Evolutionary conservation across 768 basidiomycete species (phyloP).

Genomic region (Suillus occidentalis): DNA sequence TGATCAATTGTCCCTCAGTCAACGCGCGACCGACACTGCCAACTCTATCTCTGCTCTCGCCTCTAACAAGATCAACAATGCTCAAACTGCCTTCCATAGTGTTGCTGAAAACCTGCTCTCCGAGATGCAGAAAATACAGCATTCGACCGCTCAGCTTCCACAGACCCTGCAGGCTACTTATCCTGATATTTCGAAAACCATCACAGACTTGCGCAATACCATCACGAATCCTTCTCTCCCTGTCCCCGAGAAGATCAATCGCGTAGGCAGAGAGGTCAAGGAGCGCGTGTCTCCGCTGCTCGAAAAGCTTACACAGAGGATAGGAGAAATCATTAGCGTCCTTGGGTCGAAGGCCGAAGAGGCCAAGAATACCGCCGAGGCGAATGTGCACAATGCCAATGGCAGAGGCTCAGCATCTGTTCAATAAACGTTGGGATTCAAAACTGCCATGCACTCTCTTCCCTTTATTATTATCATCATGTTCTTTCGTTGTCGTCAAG

Average conservation of each 20-base stretch:
- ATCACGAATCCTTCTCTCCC: conserved; percentile 54
- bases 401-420: conserved; percentile 7
- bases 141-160: conserved; percentile 58
- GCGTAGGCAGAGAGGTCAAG: conserved; percentile 57
- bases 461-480: conserved; percentile 13
- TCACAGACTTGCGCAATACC: conserved; percentile 54
- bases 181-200: conserved; percentile 50
- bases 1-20: conserved; percentile 37
- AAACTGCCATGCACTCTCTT: background rate
- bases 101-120: conserved; percentile 66
- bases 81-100: conserved; percentile 55
- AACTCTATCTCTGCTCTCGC: conserved; percentile 60
- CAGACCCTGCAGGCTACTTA: conserved; percentile 60
- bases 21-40: conserved; percentile 70
- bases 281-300: conserved; percentile 63
- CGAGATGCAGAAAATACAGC: conserved; percentile 67
- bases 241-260: conserved; percentile 60
- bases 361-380: background rate
- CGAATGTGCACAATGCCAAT: conserved; percentile 2
- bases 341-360: conserved; percentile 33
- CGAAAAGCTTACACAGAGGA: conserved; percentile 45
- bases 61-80: conserved; percentile 52
- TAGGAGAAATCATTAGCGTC: conserved; percentile 29
- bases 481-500: conserved; percentile 8
- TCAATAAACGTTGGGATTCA: conserved; percentile 11